phyloP scores from a whole-genome alignment of 108 stramenopile species.

The Nannochloropsis gaditana region DNA sequence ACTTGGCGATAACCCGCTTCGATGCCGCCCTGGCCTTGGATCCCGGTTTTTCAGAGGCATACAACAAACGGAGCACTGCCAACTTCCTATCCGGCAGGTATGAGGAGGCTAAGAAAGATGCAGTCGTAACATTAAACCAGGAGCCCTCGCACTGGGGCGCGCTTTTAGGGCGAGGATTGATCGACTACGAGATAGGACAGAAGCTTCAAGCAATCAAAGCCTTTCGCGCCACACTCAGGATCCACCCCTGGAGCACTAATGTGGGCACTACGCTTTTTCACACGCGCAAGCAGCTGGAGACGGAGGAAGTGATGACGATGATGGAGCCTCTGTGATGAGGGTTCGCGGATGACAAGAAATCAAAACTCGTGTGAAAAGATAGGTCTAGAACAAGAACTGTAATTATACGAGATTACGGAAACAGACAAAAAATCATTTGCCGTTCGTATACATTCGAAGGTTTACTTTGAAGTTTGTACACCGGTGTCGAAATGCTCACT shows the following conservation, averaged over 20 bases:
- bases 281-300: conserved; percentile 11
- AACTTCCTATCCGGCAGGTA: background rate
- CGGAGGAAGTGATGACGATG: background rate
- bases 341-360: no score
- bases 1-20: background rate
- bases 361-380: no score
- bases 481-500: no score
- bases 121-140: background rate
- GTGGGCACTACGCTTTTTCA: background rate
- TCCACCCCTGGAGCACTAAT: conserved; percentile 3
- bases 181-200: background rate
- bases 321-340: background rate
- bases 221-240: background rate
- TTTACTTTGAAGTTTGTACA: no score
- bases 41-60: background rate
- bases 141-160: background rate
- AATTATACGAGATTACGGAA: no score
- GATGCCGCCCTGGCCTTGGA: background rate
- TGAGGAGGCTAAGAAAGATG: background rate
- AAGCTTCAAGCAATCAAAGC: conserved; percentile 8
- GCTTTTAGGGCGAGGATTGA: background rate
- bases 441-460: no score
- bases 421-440: no score
- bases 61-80: background rate
- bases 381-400: no score